phyloP scores from a whole-genome alignment of 177 flowering plant genomes.

The Vitis hybrid region DNA sequence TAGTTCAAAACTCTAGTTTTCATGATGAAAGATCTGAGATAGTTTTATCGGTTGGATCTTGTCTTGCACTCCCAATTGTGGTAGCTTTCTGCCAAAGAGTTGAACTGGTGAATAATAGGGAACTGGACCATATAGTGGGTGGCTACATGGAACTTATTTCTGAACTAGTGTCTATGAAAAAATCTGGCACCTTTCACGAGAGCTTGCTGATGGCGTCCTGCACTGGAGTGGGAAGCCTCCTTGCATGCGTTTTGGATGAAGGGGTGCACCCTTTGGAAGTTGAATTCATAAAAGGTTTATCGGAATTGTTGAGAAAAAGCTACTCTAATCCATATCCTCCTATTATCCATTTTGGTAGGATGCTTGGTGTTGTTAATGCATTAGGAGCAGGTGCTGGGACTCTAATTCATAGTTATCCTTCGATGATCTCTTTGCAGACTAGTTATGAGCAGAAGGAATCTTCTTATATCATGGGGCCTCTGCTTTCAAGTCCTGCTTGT shows the following conservation, averaged over 20 bases:
- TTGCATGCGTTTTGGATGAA: conserved; percentile 70
- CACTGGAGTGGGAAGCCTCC: conserved; percentile 77
- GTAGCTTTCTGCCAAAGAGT: conserved; percentile 70
- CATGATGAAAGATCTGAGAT: conserved; percentile 23
- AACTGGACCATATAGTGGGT: conserved; percentile 55
- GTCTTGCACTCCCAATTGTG: conserved; percentile 74
- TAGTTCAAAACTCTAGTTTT: conserved; percentile 17
- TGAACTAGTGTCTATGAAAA: conserved; percentile 55
- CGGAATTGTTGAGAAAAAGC: conserved; percentile 57
- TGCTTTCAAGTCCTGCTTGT: conserved; percentile 55
- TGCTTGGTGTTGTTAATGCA: conserved; percentile 94
- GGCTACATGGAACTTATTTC: conserved; percentile 63
- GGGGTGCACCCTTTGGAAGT: conserved; percentile 58
- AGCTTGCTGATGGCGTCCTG: conserved; percentile 83
- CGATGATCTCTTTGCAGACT: conserved; percentile 18
- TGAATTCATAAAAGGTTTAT: conserved; percentile 45
- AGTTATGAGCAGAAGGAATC: conserved; percentile 50
- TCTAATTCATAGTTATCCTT: conserved; percentile 25
- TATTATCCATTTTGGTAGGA: conserved; percentile 69
- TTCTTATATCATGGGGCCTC: conserved; percentile 55
- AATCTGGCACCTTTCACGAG: conserved; percentile 50
- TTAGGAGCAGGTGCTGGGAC: conserved; percentile 82
- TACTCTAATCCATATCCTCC: conserved; percentile 65
- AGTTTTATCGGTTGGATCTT: conserved; percentile 67
- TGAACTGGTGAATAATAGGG: conserved; percentile 63